Conservation (phyloP, 2,329 filamentous ascomycete species). For the Cryoendolithus antarcticus region DNA sequence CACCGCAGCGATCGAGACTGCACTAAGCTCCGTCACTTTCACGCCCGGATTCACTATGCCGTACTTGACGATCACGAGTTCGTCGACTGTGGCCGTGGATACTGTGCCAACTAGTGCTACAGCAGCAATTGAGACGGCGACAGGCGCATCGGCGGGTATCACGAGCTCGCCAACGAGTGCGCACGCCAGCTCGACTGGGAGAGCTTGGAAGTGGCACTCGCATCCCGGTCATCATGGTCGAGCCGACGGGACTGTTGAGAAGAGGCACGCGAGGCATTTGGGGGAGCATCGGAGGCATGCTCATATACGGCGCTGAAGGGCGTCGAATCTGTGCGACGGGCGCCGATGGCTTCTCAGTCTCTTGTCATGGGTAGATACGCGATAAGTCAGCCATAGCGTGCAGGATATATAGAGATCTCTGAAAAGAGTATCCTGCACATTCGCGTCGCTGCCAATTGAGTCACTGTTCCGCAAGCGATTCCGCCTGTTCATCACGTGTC, state of each 20-base stretch:
- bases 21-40: too few species aligned
- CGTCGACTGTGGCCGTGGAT: neutral
- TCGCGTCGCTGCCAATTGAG: too few species aligned
- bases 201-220: neutral
- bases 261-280: constrained; percentile 13
- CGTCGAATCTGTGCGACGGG: neutral
- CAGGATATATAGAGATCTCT: too few species aligned
- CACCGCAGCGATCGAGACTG: too few species aligned
- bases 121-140: neutral
- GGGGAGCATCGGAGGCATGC: constrained; percentile 14
- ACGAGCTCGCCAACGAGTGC: constrained; percentile 1
- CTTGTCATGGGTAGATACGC: too few species aligned
- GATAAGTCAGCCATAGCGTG: too few species aligned
- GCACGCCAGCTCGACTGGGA: neutral
- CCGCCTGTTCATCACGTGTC: too few species aligned
- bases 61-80: too few species aligned
- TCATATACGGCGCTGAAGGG: constrained; percentile 1
- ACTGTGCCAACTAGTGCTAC: neutral
- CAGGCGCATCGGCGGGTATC: neutral
- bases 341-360: too few species aligned
- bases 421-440: too few species aligned
- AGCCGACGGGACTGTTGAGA: constrained; percentile 8
- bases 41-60: too few species aligned
- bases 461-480: too few species aligned
- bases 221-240: neutral